Percentiles rank a stretch among this genome's conserved stretches.
These are phyloP conservation scores for Orbilia brochopaga DNA, from an alignment of 2,329 filamentous ascomycete genomes.

Conservation along the genomic window DNA sequence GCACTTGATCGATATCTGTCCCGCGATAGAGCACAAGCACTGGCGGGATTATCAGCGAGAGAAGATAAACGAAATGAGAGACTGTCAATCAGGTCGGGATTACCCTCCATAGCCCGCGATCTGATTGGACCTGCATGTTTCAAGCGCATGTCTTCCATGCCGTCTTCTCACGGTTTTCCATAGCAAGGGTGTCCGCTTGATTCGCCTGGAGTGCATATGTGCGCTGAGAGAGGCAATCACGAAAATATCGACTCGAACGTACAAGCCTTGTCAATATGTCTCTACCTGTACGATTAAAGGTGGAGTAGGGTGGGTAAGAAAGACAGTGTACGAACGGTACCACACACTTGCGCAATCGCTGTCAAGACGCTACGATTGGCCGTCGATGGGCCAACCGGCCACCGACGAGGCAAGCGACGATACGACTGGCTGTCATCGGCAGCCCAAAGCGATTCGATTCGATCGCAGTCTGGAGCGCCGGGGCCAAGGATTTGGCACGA, in stretches of 20 bases:
- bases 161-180: conserved; percentile 5
- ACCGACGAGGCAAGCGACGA: not conserved
- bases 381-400: not conserved
- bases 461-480: too few species aligned
- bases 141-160: conserved; percentile 8
- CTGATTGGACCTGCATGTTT: conserved; percentile 2
- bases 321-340: not conserved
- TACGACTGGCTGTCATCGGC: not conserved
- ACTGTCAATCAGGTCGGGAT: conserved; percentile 42
- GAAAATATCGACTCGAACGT: not conserved
- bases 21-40: conserved; percentile 18
- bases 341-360: not conserved
- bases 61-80: conserved; percentile 43
- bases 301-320: not conserved
- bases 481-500: not conserved
- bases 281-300: not conserved
- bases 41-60: conserved; percentile 26
- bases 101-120: conserved; percentile 2
- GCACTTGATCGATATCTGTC: conserved; percentile 14
- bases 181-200: conserved; percentile 16
- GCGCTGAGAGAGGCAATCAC: not conserved
- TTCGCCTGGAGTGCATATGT: conserved; percentile 12
- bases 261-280: too few species aligned
- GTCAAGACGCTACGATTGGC: not conserved
- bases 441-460: too few species aligned